Evolutionary conservation across 1,284 basidiomycete species (phyloP).

Genomic region (Hymenochaete sp.): DNA sequence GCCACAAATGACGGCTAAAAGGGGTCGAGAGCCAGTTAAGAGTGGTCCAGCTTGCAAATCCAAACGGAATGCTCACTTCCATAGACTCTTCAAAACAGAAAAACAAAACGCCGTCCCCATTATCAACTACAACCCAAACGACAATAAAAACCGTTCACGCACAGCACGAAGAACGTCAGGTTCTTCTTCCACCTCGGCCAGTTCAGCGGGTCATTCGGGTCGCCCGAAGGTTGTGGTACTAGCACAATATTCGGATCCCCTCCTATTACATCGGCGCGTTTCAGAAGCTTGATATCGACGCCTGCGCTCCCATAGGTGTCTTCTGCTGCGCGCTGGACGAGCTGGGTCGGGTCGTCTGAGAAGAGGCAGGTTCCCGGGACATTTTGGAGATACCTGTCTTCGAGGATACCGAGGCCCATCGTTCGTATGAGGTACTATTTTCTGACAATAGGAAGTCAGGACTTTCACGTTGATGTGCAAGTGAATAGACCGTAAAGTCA

Average conservation of each 20-base stretch:
- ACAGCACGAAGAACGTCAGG: constrained; percentile 16
- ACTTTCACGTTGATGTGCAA: no score
- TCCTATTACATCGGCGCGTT: constrained; percentile 20
- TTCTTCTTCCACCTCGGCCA: constrained; percentile 23
- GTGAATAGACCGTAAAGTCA: no score
- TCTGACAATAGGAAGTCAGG: no score
- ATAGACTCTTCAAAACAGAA: constrained; percentile 10
- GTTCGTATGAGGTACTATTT: no score
- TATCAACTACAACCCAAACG: not conserved
- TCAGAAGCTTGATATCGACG: constrained; percentile 17
- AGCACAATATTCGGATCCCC: constrained; percentile 21
- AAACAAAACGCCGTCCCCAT: no score
- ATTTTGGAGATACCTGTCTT: constrained; percentile 17
- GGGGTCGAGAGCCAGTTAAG: not conserved
- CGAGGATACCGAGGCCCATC: constrained; percentile 23
- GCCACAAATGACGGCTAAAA: constrained; percentile 19
- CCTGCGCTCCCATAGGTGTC: constrained; percentile 19
- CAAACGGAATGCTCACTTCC: constrained; percentile 15
- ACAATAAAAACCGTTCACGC: not conserved
- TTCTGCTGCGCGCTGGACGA: no score
- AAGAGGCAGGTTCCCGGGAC: constrained; percentile 23
- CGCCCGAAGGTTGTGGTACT: constrained; percentile 22
- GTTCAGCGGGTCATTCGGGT: constrained; percentile 23
- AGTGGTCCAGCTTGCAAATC: not conserved
- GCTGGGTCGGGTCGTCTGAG: constrained; percentile 21